phyloP scores from a whole-genome alignment of 179 eudicot genomes.

The Vitellaria paradoxa region DNA sequence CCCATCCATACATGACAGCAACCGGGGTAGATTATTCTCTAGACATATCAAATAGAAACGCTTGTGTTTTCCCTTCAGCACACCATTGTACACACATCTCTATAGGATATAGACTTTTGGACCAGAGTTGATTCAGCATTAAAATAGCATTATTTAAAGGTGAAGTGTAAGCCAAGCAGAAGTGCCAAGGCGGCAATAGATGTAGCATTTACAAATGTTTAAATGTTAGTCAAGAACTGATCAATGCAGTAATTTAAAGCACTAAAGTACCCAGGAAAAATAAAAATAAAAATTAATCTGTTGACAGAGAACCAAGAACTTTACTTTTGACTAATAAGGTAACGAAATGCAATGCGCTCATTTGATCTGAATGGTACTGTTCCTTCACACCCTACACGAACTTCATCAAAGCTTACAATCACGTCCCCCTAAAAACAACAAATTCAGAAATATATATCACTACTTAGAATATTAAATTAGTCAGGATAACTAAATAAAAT shows the following conservation, averaged over 20 bases:
- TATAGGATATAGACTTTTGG: no score
- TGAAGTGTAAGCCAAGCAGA: neutral
- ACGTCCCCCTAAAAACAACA: conserved; percentile 76
- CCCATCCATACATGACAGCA: no score
- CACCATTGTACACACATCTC: no score
- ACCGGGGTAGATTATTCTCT: no score
- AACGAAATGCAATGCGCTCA: conserved; percentile 96
- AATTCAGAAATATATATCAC: neutral
- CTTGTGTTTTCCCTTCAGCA: no score
- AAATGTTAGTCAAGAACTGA: neutral
- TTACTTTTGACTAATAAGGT: conserved; percentile 94
- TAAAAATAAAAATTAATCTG: neutral
- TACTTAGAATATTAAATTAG: neutral
- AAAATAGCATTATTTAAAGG: neutral
- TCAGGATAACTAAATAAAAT: neutral
- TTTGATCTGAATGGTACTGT: conserved; percentile 92
- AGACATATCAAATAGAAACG: no score
- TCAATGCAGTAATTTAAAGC: neutral
- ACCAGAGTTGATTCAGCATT: neutral
- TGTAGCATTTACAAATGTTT: neutral
- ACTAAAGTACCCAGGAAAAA: neutral
- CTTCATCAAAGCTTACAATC: conserved; percentile 83
- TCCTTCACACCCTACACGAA: conserved; percentile 86
- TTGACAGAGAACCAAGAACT: conserved; percentile 16
- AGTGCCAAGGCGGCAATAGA: neutral